Conservation (phyloP, 2,329 filamentous ascomycete genomes). For the Geosmithia morbida region DNA sequence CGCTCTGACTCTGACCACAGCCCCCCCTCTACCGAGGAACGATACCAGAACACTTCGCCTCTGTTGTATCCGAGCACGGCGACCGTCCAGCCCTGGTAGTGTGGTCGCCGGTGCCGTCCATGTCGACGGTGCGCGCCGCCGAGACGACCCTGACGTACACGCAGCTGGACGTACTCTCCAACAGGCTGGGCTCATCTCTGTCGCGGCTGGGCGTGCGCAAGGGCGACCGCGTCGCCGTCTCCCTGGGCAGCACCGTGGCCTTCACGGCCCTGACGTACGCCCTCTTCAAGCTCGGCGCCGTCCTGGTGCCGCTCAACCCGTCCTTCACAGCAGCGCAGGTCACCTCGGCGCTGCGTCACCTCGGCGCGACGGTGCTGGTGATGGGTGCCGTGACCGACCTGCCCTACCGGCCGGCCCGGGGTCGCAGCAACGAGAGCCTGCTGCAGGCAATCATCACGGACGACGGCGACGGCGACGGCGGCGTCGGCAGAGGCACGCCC, state of each 20-base stretch:
- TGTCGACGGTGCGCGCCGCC: conserved; percentile 29
- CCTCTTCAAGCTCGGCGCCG: conserved; percentile 83
- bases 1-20: conserved; percentile 22
- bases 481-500: neutral
- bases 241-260: conserved; percentile 72
- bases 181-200: conserved; percentile 59
- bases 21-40: conserved; percentile 53
- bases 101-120: conserved; percentile 27
- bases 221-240: conserved; percentile 75
- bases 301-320: conserved; percentile 88
- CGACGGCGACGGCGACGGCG: conserved; percentile 11
- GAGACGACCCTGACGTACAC: conserved; percentile 63
- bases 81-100: conserved; percentile 46
- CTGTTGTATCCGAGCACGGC: conserved; percentile 47
- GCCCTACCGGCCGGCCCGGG: conserved; percentile 44
- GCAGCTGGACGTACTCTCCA: conserved; percentile 61
- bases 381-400: conserved; percentile 82
- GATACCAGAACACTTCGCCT: conserved; percentile 57
- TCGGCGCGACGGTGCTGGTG: conserved; percentile 60
- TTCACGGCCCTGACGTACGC: conserved; percentile 80
- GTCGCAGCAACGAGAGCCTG: conserved; percentile 36
- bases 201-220: conserved; percentile 58
- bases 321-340: conserved; percentile 75
- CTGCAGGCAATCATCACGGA: conserved; percentile 30
- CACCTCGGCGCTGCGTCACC: conserved; percentile 60